Evolutionary conservation across 2,329 filamentous ascomycete genomes (phyloP).

Genomic region (Herpotrichia juniperi): DNA sequence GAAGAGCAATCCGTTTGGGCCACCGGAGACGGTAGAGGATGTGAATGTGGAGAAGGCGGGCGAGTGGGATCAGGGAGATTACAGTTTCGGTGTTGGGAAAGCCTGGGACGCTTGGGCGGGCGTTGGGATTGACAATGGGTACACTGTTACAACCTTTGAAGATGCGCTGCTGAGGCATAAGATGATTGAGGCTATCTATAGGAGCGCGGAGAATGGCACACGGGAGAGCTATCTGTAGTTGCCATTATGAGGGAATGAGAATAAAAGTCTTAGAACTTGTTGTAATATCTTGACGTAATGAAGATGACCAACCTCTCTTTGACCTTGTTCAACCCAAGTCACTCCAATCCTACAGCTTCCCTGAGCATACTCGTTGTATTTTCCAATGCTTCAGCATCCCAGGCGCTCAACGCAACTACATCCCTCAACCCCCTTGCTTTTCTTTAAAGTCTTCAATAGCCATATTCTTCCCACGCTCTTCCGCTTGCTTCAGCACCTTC

Average conservation of each 20-base stretch:
- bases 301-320: no score
- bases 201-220: slow-evolving; percentile 37
- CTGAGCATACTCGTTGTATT: neutral
- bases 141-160: slow-evolving; percentile 37
- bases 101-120: slow-evolving; percentile 63
- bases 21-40: slow-evolving; percentile 40
- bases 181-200: slow-evolving; percentile 45
- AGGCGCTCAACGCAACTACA: neutral
- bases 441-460: neutral
- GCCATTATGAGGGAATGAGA: neutral
- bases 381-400: neutral
- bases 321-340: no score
- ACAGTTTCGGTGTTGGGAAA: slow-evolving; percentile 59
- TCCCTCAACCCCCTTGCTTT: neutral
- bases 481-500: slow-evolving; percentile 11
- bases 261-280: neutral
- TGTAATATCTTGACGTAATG: no score
- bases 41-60: slow-evolving; percentile 59
- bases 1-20: slow-evolving; percentile 42
- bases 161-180: slow-evolving; percentile 41
- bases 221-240: slow-evolving; percentile 31
- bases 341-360: neutral
- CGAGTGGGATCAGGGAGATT: slow-evolving; percentile 50
- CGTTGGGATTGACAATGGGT: slow-evolving; percentile 28
- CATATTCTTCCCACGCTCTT: neutral